Base-by-base conservation (phyloP, 2,329 filamentous ascomycete species). In the Fusarium chaquense region DNA sequence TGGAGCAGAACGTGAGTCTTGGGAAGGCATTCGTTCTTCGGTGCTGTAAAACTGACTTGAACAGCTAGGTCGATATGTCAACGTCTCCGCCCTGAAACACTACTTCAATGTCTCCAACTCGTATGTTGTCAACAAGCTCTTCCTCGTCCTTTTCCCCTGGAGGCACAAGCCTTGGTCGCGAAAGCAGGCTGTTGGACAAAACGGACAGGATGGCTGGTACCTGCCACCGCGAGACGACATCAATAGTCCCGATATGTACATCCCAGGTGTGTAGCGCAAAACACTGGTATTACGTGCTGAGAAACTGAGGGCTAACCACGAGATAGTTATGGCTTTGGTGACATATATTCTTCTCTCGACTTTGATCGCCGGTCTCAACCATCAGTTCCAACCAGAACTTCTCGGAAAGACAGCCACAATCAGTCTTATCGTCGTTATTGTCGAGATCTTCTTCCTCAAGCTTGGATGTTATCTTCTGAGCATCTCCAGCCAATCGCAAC, bases 191-290 rank as follows among this genome's bases (percentile, higher is more conserved):
- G 86, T 90, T 59, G 89, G 90, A 22, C 88, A 90, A 59, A 89
- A 87, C 77, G 87, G 91, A 52, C 88, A 90, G 74, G 90, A 91
- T 69, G 89, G 89, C 46, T 91, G 90, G 84, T 99, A 96, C 81
- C 87, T 98, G 10, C 93, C 96, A 7, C 96, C 96, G 3, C 88
- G 96, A 70, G 95, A 99, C 80, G 96, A 99, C 78, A 86, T 98
- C 80, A 99, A 99, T 82, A 97, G 93, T 71, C 96, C 97, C 18
- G 96, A 99, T 82, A 98, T 99, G 94, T 99, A 99, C 83, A 99
- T 99, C 75, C 94, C 94, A 62, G 81, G 83, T 85, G 73, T 36
- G 81, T 76, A 33, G 40, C 24, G 30, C 61, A 61, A 15, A n/a
- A n/a, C 33, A 13, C 5, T 22, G 35, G 28, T 32, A 22, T 32